Base-by-base conservation (phyloP, 768 basidiomycete genomes). In the Scleroderma citrinum region DNA sequence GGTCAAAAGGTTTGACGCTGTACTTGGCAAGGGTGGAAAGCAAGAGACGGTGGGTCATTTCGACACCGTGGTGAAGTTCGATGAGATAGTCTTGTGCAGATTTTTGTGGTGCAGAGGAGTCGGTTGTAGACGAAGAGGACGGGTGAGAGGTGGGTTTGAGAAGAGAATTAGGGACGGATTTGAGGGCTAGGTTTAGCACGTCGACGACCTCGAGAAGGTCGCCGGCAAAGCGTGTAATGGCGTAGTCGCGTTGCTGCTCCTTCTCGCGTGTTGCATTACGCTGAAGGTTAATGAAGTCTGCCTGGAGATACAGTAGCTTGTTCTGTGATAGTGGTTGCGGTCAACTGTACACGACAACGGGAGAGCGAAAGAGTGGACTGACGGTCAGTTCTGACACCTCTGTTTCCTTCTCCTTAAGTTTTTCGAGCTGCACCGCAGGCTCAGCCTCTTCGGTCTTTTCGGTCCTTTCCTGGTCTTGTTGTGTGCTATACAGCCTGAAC, bases 251-350 rank as follows among this genome's bases (percentile, higher is more conserved):
- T 29, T 92, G 88, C 66, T 93, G 90, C 62, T 88, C 83, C 73
- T 88, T 92, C 71, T 98, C 96, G 52, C 87, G 80, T 24, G 85
- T 84, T 47, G 92, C 79, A 60, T 93, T 92, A 48, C 93, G 87
- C 64, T 94, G 92, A 38, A 96, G 76, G 68, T 98, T 99, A 38
- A 95, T 72, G 69, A 92, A 93, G 71, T 99, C 96, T 59, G 96
- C 96, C 63, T 93, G 87, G 50, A 90, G 76, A 65, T 97, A 96
- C 41, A 87, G 84, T 58, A 96, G 76, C 54, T 92, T 89, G 64
- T 83, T 77, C 95, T 96, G 66, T 17, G 34, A 49, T 56, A 42
- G 54, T 49, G 48, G 29, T 13, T 44, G 45, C 34, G 40, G 56
- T 50, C 49, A 54, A 57, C 31, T 23, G 46, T 26, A 29, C 47